Percentiles rank a stretch among this genome's conserved stretches.
Evolutionary conservation across 225 moss, liverwort and hornwort species (phyloP).

Genomic region (Physcomitrium patens): DNA sequence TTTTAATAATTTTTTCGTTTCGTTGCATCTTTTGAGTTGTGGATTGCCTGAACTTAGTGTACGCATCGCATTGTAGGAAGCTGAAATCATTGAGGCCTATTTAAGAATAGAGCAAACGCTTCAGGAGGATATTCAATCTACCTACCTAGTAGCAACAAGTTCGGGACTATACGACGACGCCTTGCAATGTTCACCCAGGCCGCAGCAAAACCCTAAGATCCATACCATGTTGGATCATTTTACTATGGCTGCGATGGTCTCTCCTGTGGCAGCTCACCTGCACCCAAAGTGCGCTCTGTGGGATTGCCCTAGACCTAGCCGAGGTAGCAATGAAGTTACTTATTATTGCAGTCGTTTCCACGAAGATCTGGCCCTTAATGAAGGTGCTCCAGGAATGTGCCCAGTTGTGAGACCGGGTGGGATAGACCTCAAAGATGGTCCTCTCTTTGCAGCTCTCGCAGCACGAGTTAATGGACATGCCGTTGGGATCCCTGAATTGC

Average conservation of each 20-base stretch:
- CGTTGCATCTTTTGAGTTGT: neutral
- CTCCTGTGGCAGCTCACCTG: conserved; percentile 48
- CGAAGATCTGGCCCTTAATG: conserved; percentile 58
- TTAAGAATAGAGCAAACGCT: conserved; percentile 49
- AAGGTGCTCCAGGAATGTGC: conserved; percentile 64
- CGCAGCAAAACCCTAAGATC: conserved; percentile 37
- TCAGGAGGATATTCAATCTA: conserved; percentile 33
- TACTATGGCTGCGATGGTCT: conserved; percentile 32
- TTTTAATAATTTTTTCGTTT: neutral
- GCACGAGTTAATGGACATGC: conserved; percentile 58
- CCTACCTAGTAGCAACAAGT: conserved; percentile 32
- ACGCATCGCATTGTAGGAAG: conserved; percentile 31
- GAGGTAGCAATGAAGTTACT: conserved; percentile 47
- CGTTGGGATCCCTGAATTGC: conserved; percentile 62
- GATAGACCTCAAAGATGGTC: conserved; percentile 66
- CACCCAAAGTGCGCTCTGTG: conserved; percentile 65
- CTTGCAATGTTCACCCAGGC: conserved; percentile 39
- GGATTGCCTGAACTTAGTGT: neutral
- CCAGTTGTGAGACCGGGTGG: conserved; percentile 62
- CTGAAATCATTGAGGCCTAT: conserved; percentile 44
- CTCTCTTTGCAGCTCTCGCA: conserved; percentile 55
- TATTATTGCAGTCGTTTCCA: conserved; percentile 68
- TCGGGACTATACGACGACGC: conserved; percentile 43
- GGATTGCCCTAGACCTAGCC: conserved; percentile 65
- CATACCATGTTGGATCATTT: conserved; percentile 35